phyloP scores from a whole-genome alignment of 108 stramenopile species.

The Cyclotella cryptica region DNA sequence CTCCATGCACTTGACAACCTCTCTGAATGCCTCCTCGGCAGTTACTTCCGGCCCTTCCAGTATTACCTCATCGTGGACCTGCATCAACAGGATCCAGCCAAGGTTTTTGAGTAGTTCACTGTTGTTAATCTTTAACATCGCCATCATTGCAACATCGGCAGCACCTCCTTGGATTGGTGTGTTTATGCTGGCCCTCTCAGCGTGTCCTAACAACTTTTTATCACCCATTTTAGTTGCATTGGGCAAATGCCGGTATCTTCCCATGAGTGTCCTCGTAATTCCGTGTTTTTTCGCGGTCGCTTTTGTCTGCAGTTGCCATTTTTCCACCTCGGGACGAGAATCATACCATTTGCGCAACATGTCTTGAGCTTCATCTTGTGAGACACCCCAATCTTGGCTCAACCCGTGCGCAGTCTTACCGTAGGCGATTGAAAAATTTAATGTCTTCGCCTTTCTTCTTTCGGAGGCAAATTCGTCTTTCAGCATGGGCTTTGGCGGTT shows the following conservation, averaged over 20 bases:
- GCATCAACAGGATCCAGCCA: slow-evolving; percentile 97
- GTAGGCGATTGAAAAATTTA: slow-evolving; percentile 99
- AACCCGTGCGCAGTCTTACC: slow-evolving; percentile 99
- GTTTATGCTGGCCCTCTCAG: slow-evolving; percentile 97
- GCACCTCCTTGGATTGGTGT: slow-evolving; percentile 99
- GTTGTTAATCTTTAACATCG: slow-evolving; percentile 96
- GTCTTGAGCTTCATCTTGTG: slow-evolving; percentile 86
- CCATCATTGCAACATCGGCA: slow-evolving; percentile 99
- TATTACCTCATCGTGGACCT: slow-evolving; percentile 99
- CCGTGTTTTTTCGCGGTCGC: slow-evolving; percentile 69
- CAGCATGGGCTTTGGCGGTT: slow-evolving; percentile 93
- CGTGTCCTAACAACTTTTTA: slow-evolving; percentile 68
- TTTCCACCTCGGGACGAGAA: slow-evolving; percentile 93
- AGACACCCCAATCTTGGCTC: slow-evolving; percentile 96
- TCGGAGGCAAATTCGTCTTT: slow-evolving; percentile 98
- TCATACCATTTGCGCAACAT: slow-evolving; percentile 97
- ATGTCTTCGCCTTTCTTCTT: slow-evolving; percentile 96
- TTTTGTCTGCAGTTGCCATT: slow-evolving; percentile 93
- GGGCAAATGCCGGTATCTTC: slow-evolving; percentile 92
- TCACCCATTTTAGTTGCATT: slow-evolving; percentile 68
- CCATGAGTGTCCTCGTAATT: slow-evolving; percentile 94
- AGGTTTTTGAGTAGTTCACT: slow-evolving; percentile 78
- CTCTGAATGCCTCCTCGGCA: slow-evolving; percentile 92
- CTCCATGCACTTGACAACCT: slow-evolving; percentile 94
- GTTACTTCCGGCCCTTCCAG: slow-evolving; percentile 99